Evolutionary conservation across 495 filamentous ascomycete species (phyloP), one percentile per base, ranked within the genome.

Genomic region (Massariosphaeria phaeospora): DNA sequence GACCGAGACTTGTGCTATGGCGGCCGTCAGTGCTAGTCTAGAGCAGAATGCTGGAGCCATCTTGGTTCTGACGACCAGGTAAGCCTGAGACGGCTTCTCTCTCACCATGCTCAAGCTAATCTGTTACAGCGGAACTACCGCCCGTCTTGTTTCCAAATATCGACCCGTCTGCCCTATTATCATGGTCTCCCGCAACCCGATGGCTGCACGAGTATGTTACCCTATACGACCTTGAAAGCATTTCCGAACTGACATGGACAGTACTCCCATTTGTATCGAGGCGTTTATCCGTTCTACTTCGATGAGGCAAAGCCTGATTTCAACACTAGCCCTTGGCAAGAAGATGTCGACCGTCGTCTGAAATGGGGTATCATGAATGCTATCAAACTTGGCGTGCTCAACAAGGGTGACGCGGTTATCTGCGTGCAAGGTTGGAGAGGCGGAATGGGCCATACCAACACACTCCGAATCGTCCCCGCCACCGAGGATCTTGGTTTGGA

Each of bases 381-480:
- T 60, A 83, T 94, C 61, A 81, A 83, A 67, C 82, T 98, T 51
- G 85, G 86, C 50, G 79, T 96, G 52, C 76, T 98, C 63, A 78
- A 76, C 65, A 80, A 86, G 70, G 89, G 84, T 51, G 89, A 94
- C 67, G 82, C 81, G 57, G 86, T 97, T 31, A 83, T 97, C 56
- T 95, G 94, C 65, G 91, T 98, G 21, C 93, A 98, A 72, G 93
- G 94, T 70, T 98, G 93, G 93, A 81, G 88, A 67, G 93, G 93
- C 63, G 94, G 93, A 48, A 87, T 90, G 84, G 93, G 93, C 58
- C 91, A 98, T 78, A 98, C 93, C 59, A 98, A 97, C 76, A 97
- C 93, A 62, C 59, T 74, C 25, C 71, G 72, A 25, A 68, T 74
- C 47, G 72, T 74, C 24, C 67, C 69, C 6, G 72, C 72, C 0